Base-by-base conservation (phyloP, 2,329 filamentous ascomycete genomes). In the Monilinia fructicola region DNA sequence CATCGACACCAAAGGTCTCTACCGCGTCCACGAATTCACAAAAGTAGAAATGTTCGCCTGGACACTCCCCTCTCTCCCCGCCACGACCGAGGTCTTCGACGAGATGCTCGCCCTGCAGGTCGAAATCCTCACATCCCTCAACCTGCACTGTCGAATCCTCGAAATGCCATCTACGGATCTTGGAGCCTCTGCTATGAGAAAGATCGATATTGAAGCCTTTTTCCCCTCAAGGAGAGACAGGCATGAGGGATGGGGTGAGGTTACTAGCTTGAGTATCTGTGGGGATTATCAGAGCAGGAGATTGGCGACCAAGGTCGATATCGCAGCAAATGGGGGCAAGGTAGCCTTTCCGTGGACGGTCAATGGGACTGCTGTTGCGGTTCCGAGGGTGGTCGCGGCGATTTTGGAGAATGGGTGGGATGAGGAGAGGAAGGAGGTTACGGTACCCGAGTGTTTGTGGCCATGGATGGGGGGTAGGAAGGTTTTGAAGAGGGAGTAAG, bases 21-120 rank as follows among this genome's bases (percentile, higher is more conserved):
- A 98, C 79, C 90, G 95, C 38, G 95, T 99, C 4, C 95, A 99
- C 79, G 95, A 99, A 79, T 99, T 99, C 79, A 97, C 93, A 38
- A 99, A 99, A 78, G 94, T 99, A 0, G 95, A 99, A 78, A 88
- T 99, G 83, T 98, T 99, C 76, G 93, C 90, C 0, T 99, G 95
- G 95, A 90, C 92, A 5, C 73, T 83, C 40, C 87, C 91, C 1
- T 82, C 86, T 64, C 67, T 73, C 2, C 76, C 74, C 42, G 75
- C 78, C 52, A 81, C 87, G 0, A 80, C 83, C 10, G 80, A 84
- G 0, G 73, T 94, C 16, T 97, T 97, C 77, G 82, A 91, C 61
- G 93, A 97, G 78, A 92, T 99, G 82, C 81, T 97, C 62, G 85
- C 87, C 68, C 89, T 97, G 64, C 95, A 99, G 79, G 90, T 86